These are phyloP conservation scores for Coemansia guatemalensis DNA, from an alignment of 192 early-diverging fungal genomes.

Conservation along the genomic window DNA sequence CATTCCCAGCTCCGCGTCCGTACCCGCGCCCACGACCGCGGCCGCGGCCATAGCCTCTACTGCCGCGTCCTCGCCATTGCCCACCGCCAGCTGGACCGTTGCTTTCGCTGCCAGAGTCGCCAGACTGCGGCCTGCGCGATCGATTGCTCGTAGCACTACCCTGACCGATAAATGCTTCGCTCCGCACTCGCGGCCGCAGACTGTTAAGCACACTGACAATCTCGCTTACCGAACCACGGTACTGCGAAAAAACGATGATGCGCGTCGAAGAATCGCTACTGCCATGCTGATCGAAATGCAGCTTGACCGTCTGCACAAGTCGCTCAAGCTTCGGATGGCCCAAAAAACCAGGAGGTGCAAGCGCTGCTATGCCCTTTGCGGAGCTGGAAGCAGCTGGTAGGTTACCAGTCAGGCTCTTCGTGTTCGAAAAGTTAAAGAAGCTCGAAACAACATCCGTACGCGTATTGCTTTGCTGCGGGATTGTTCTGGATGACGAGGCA, in stretches of 20 bases:
- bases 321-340: constrained; percentile 84
- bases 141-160: constrained; percentile 15
- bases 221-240: constrained; percentile 83
- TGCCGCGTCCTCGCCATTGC: constrained; percentile 1
- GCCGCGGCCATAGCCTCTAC: constrained; percentile 13
- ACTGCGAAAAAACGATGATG: constrained; percentile 86
- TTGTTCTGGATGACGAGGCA: not conserved
- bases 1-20: constrained; percentile 9
- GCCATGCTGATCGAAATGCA: constrained; percentile 64
- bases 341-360: constrained; percentile 38
- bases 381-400: not conserved
- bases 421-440: constrained; percentile 38
- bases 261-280: constrained; percentile 46
- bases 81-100: constrained; percentile 6
- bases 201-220: constrained; percentile 63
- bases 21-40: constrained; percentile 14
- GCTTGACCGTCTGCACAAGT: constrained; percentile 60
- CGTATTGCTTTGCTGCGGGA: not conserved
- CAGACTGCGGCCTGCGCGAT: not conserved
- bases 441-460: constrained; percentile 48
- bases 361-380: constrained; percentile 9
- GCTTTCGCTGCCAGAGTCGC: not conserved
- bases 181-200: constrained; percentile 67
- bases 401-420: constrained; percentile 3
- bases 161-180: constrained; percentile 85